A percentile compares a stretch with the other conserved stretches of the same genome.
Conservation (phyloP, 768 basidiomycete genomes). For the Phlebiopsis flavidoalba region DNA sequence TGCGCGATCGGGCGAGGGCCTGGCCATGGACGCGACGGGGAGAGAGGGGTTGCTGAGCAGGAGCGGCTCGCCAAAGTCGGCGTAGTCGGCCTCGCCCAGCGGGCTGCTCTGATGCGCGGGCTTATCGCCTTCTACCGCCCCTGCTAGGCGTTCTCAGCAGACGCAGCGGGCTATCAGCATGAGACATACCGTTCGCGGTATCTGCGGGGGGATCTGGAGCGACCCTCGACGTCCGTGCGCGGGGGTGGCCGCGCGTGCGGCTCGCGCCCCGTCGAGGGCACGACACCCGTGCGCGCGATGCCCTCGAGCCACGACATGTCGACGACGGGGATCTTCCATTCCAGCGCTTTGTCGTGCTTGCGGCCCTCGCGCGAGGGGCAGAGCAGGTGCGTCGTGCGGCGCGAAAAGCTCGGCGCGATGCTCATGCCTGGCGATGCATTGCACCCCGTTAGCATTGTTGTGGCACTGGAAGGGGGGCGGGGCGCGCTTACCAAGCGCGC, state of each 20-base stretch:
- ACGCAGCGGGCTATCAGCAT: neutral
- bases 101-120: neutral
- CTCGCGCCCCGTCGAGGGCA: constrained; percentile 33
- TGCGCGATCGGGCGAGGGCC: neutral
- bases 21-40: neutral
- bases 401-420: constrained; percentile 54
- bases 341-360: constrained; percentile 73
- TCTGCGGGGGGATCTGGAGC: constrained; percentile 23
- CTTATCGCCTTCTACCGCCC: neutral
- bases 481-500: constrained; percentile 52
- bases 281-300: constrained; percentile 46
- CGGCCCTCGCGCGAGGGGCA: constrained; percentile 65
- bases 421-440: constrained; percentile 45
- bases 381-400: constrained; percentile 72
- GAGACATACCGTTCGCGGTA: constrained; percentile 40
- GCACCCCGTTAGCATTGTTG: neutral
- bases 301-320: constrained; percentile 63
- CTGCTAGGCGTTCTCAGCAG: neutral
- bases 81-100: neutral
- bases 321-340: constrained; percentile 79
- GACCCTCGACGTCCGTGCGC: constrained; percentile 27
- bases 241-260: neutral
- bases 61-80: neutral
- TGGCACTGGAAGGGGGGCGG: neutral
- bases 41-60: neutral